Base-by-base conservation (phyloP, 2,329 filamentous ascomycete genomes). In the Zymoseptoria brevis region DNA sequence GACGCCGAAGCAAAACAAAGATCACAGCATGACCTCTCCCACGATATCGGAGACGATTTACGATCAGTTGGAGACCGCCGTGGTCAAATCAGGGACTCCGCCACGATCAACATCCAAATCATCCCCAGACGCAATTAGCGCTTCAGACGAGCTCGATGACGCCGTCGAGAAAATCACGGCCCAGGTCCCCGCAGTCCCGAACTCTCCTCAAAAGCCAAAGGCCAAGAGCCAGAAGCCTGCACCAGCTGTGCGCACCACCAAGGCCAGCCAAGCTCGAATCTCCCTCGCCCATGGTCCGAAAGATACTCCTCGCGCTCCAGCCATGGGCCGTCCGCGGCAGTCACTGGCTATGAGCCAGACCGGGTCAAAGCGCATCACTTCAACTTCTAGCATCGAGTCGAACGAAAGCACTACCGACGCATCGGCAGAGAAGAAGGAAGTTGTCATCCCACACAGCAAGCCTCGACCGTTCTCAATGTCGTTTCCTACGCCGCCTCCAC, bases 81-180 rank as follows among this genome's bases (percentile, higher is more conserved):
- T 60, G 16, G 61, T 68, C 19, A 54, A 65, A 24, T 63, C 62
- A 8, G 64, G 58, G 21, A 58, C 63, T 22, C 59, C 67, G 30
- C 58, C 60, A 29, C 55, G 19, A 30, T 59, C 56, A 4, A 48
- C n/a, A 19, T 59, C 48, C 30, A 55, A 57, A 57, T 54, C 54
- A 41, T 22, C 24, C 3, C 76, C 80, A 62, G 75, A 79, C 59
- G 77, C 79, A 2, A 77, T 82, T 29, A 75, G 77, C 57, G 80
- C 78, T 4, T 72, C 81, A 41, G 80, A 82, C 63, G 76, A 74
- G 2, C 72, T 81, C 7, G 79, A 82, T 58, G 79, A 82, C 57
- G 79, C 77, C 7, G 73, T 82, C 1, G 79, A 81, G 57, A 74
- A 77, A 49, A 70, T 81, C 51, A 63, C 61, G 19, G 55, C 62